Conservation (phyloP, 1,139 yeast genomes). For the Eremothecium cymbalariae region DNA sequence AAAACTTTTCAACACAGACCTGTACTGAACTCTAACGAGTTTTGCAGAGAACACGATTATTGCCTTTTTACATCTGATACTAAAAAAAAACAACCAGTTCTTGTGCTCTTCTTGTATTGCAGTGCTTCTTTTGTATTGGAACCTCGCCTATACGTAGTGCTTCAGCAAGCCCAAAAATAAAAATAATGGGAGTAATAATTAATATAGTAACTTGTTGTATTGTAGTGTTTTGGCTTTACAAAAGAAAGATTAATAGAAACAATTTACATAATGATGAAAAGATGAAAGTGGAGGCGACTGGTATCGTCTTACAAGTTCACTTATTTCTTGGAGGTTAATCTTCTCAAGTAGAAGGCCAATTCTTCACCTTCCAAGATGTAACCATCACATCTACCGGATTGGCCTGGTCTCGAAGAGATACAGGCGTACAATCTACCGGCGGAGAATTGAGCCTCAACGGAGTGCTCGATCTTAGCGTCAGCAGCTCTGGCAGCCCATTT, state of each 20-base stretch:
- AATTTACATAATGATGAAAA: slow-evolving; percentile 11
- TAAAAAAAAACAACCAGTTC: no score
- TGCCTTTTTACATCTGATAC: slow-evolving; percentile 31
- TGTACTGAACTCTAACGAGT: slow-evolving; percentile 35
- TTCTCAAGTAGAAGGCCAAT: slow-evolving; percentile 99
- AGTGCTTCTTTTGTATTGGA: no score
- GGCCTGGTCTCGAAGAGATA: slow-evolving; percentile 99
- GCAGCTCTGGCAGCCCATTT: slow-evolving; percentile 89
- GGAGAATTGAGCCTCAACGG: slow-evolving; percentile 93
- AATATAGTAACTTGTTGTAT: slow-evolving; percentile 7
- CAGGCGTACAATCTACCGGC: slow-evolving; percentile 99
- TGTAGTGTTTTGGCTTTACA: slow-evolving; percentile 1
- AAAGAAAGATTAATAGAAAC: slow-evolving; percentile 10
- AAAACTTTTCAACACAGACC: slow-evolving; percentile 38
- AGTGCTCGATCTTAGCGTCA: slow-evolving; percentile 73
- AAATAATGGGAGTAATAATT: no score
- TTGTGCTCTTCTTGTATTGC: no score
- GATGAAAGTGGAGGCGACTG: slow-evolving; percentile 6
- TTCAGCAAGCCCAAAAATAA: no score
- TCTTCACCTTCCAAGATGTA: slow-evolving; percentile 99
- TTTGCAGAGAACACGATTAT: slow-evolving; percentile 31
- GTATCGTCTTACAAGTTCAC: slow-evolving; percentile 11
- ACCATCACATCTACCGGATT: slow-evolving; percentile 99
- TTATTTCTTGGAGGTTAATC: slow-evolving; percentile 98
- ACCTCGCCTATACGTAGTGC: no score